Percentiles rank a stretch among this genome's conserved stretches.
These are phyloP conservation scores for Trichoderma sp. DNA, from an alignment of 2,329 filamentous ascomycete species.

Conservation along the genomic window DNA sequence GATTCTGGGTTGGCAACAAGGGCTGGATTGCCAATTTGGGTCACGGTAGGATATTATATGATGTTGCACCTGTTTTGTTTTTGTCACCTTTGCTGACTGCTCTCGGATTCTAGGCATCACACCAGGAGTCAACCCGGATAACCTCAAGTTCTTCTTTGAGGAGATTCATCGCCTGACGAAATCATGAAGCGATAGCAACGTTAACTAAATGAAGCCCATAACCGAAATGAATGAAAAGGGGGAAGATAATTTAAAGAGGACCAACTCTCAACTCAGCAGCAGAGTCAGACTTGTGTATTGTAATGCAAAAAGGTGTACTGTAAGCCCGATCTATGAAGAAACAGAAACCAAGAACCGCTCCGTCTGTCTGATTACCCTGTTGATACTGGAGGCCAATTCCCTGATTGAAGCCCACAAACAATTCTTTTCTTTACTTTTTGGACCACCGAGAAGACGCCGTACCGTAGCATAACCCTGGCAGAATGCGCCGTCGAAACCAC, in stretches of 20 bases:
- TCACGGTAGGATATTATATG: conserved; percentile 66
- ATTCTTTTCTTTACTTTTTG: background rate
- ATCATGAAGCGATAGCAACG: conserved; percentile 28
- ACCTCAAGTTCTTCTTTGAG: conserved; percentile 90
- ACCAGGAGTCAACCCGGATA: conserved; percentile 89
- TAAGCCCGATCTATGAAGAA: conserved; percentile 11
- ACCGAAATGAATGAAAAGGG: background rate
- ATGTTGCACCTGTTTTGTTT: background rate
- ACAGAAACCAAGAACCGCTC: conserved; percentile 4
- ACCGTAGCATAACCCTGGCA: background rate
- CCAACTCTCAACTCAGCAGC: background rate
- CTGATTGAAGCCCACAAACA: conserved; percentile 17
- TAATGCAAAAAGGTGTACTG: background rate
- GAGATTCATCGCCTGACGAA: conserved; percentile 78
- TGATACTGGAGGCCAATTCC: conserved; percentile 10
- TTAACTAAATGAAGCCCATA: background rate
- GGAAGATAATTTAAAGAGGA: background rate
- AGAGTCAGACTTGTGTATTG: conserved; percentile 17
- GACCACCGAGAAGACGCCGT: conserved; percentile 18
- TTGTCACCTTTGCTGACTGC: conserved; percentile 25
- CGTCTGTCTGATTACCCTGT: conserved; percentile 2
- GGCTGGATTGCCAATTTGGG: conserved; percentile 98
- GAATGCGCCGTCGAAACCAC: conserved; percentile 7
- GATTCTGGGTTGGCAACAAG: conserved; percentile 77
- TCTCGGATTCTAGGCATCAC: conserved; percentile 69